Conservation (phyloP, 768 basidiomycete species). For the Russula earlei region DNA sequence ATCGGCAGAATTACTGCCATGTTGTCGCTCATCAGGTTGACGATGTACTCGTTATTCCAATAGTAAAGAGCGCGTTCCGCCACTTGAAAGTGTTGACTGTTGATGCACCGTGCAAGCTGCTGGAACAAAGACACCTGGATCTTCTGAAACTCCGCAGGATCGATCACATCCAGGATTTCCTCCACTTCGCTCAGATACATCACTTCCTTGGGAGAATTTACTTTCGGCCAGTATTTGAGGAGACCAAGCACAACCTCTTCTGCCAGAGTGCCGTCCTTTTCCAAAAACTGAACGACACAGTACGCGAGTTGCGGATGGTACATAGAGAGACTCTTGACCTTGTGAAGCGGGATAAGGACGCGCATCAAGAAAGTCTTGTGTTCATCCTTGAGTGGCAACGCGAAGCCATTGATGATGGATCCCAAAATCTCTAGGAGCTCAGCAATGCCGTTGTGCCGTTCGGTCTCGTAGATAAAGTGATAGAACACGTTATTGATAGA, state of each 20-base stretch:
- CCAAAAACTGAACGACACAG: conserved; percentile 97
- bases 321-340: conserved; percentile 93
- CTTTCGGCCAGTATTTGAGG: conserved; percentile 98
- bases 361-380: conserved; percentile 97
- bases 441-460: conserved; percentile 98
- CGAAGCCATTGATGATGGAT: conserved; percentile 99
- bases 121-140: conserved; percentile 88
- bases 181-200: conserved; percentile 99
- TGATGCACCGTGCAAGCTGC: conserved; percentile 94
- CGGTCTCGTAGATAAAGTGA: conserved; percentile 97
- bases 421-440: conserved; percentile 97
- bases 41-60: conserved; percentile 99
- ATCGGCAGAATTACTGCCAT: conserved; percentile 82
- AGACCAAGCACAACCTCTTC: conserved; percentile 95
- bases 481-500: conserved; percentile 99
- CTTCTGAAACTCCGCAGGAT: conserved; percentile 93
- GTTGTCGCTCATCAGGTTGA: conserved; percentile 98
- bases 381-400: conserved; percentile 94
- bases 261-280: conserved; percentile 87
- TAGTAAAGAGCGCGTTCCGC: conserved; percentile 94
- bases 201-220: conserved; percentile 98
- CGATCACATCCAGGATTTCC: conserved; percentile 96
- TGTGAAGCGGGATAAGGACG: conserved; percentile 91
- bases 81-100: conserved; percentile 99
- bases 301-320: conserved; percentile 99